phyloP scores from a whole-genome alignment of 768 basidiomycete species.

The Fomitopsis pulvina region DNA sequence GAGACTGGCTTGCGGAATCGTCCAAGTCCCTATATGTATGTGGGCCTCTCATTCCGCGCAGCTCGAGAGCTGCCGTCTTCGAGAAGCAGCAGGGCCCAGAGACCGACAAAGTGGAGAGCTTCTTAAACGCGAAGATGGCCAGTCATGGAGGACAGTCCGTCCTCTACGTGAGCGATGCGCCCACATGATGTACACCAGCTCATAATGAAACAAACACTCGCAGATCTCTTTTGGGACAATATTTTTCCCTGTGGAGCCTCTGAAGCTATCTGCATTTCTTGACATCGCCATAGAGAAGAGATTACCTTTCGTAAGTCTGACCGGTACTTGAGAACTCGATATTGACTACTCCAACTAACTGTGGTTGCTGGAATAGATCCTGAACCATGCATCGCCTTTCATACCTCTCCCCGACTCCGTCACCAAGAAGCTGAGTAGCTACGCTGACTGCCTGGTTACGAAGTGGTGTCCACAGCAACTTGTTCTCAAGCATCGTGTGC shows the following conservation, averaged over 20 bases:
- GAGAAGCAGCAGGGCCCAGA: not conserved
- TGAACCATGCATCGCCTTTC: constrained; percentile 11
- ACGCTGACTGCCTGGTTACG: constrained; percentile 12
- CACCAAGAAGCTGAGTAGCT: constrained; percentile 8
- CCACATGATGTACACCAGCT: not conserved
- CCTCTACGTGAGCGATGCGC: constrained; percentile 12
- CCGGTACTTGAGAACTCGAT: not conserved
- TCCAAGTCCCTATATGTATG: constrained; percentile 1
- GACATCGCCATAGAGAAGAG: constrained; percentile 14
- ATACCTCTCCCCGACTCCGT: constrained; percentile 9
- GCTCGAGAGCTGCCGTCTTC: not conserved
- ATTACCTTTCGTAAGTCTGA: constrained; percentile 15
- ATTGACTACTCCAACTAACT: no score
- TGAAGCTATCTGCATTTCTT: constrained; percentile 13
- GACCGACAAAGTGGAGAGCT: not conserved
- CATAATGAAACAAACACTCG: not conserved
- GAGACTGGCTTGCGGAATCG: constrained; percentile 5
- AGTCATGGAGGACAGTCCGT: constrained; percentile 13
- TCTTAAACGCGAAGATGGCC: not conserved
- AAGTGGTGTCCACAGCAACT: constrained; percentile 18
- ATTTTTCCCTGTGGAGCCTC: constrained; percentile 13
- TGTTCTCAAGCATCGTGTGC: constrained; percentile 15
- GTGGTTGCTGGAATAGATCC: constrained; percentile 11
- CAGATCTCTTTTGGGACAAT: constrained; percentile 18
- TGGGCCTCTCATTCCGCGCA: constrained; percentile 1